Base-by-base conservation (phyloP, 805 yeast species). In the Candida nemodendra region DNA sequence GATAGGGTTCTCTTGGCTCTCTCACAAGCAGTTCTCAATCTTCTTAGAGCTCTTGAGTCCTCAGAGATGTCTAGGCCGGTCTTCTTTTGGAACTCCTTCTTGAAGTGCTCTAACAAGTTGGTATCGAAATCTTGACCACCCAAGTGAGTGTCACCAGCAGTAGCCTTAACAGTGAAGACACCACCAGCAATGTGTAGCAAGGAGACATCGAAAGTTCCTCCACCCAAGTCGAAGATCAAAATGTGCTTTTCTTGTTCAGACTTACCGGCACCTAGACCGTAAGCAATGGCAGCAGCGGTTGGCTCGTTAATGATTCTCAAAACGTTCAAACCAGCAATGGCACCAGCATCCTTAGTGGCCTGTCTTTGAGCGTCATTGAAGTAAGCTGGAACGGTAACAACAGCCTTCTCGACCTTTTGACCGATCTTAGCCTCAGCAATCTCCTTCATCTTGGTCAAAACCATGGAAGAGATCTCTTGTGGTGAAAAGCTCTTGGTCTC, bases 61-160 rank as follows among this genome's bases (percentile, higher is more conserved):
- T 71, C 70, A 48, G 95, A 80, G 68, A 91, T 79, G 72, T 91
- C 97, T 66, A 76, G 72, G 74, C 90, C 90, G 64, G 90, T 78
- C 84, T 91, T 90, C 81, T 89, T 86, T 54, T 63, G 62, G 88
- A 91, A 91, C 66, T 90, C 97, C 60, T 80, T 78, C 74, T 82
- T 80, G 81, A 91, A 91, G 78, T 80, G 87, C 71, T 81, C 91
- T 56, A 90, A 84, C 66, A 91, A 78, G 83, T 90, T 86, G 78
- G 89, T 84, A 75, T 90, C 98, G 71, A 90, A 90, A 75, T 90
- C 98, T 79, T 90, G 96, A 80, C 98, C 98, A 81, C 98, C 98
- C 75, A 90, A 83, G 74, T 90, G 98, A 58, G 98, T 90, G 76
- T 90, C 96, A 87, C 98, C 98, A 61, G 96, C 95, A 55, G 97